Evolutionary conservation across 306 rosid genomes (phyloP), one percentile per base, ranked within the genome.

Genomic region (Inga laurina): DNA sequence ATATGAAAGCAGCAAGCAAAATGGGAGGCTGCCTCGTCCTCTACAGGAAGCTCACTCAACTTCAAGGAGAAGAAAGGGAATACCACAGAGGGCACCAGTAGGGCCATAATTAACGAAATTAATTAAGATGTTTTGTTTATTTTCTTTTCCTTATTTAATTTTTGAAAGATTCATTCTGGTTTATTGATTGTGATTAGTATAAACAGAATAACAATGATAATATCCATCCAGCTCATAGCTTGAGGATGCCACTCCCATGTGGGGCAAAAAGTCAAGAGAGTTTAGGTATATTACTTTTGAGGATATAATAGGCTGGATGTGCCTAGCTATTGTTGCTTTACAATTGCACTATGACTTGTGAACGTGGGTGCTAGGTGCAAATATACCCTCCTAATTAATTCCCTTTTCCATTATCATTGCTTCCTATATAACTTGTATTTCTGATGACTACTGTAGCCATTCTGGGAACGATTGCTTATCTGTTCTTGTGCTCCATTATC

Each of bases 1-100:
- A 46, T 78, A 85, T 87, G 81, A 75, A 89, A 84, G 77, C 87
- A 88, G 75, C 81, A 51, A 66, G n/a, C 44, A 34, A 79, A 30
- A 10, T 24, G 21, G 21, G 2, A 64, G 19, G 19, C 39, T 13
- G 43, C 76, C 81, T 83, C 43, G 8, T 39, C 76, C 84, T 83
- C 15, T 86, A 48, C 57, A 34, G 14, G 79, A 72, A 43, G 52
- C 49, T 61, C 82, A 74, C 51, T 89, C 97, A 76, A 90, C 87
- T 85, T 82, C 92, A 86, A 90, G 92, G 75, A 92, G 94, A 86
- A 90, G 97, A 77, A 92, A 92, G 76, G 94, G 97, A 61, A 81
- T 84, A 68, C 97, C 94, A 49, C 92, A 75, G 41, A 91, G 97
- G 81, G 91, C 94, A 75, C 97, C 97, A 84, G 87, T 92, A 73